Evolutionary conservation across 495 filamentous ascomycete species (phyloP).

Genomic region (Terfezia claveryi): DNA sequence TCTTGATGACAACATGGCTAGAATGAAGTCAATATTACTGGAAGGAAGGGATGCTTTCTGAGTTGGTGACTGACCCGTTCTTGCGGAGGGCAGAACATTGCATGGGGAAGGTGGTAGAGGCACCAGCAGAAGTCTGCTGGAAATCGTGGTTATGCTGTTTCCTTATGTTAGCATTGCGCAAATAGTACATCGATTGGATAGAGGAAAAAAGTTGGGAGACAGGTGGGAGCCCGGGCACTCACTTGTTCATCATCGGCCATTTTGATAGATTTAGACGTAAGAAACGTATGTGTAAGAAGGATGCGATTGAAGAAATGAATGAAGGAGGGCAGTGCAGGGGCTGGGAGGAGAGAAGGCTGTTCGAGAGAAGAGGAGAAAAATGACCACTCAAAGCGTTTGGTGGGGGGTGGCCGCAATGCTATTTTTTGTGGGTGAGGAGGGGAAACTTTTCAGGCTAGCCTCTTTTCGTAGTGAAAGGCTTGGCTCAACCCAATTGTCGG

Average conservation of each 20-base stretch:
- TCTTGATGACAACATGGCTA: constrained; percentile 71
- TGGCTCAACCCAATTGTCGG: neutral
- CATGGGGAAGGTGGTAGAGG: constrained; percentile 84
- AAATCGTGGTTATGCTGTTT: constrained; percentile 71
- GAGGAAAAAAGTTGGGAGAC: too few species aligned
- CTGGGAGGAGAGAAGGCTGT: constrained; percentile 15
- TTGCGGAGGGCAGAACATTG: constrained; percentile 98
- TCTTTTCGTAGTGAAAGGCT: constrained; percentile 5
- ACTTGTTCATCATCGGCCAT: constrained; percentile 37
- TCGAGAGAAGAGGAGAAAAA: constrained; percentile 12
- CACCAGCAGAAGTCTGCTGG: constrained; percentile 79
- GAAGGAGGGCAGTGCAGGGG: constrained; percentile 11
- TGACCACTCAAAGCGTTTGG: constrained; percentile 1
- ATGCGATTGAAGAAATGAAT: constrained; percentile 6
- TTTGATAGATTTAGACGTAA: constrained; percentile 15
- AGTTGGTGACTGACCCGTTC: constrained; percentile 45
- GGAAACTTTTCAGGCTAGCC: constrained; percentile 11
- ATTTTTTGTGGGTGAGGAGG: constrained; percentile 11
- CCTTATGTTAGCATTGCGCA: neutral
- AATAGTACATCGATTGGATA: too few species aligned
- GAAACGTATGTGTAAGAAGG: constrained; percentile 7
- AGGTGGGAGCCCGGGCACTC: constrained; percentile 9
- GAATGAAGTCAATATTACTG: neutral
- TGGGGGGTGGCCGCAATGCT: neutral
- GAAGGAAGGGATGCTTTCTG: neutral